Evolutionary conservation across 108 stramenopile genomes (phyloP).

Genomic region (Discostella stelligeroides): DNA sequence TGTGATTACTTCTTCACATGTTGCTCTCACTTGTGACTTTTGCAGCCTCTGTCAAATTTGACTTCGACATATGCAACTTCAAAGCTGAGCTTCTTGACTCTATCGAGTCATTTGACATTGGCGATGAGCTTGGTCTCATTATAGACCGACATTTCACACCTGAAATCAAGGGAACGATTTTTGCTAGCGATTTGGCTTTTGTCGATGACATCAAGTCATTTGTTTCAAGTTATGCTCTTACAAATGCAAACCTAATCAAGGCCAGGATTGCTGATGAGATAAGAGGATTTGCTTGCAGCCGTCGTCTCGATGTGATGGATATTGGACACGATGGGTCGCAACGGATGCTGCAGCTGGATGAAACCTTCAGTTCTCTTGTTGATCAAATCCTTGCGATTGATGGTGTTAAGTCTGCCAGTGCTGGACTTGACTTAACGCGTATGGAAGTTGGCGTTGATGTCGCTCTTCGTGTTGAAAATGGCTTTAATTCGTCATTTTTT

Average conservation of each 20-base stretch:
- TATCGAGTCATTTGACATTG: slow-evolving; percentile 10
- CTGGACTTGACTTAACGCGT: slow-evolving; percentile 20
- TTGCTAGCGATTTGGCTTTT: neutral
- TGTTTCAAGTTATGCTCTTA: slow-evolving; percentile 9
- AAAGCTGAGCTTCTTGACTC: slow-evolving; percentile 12
- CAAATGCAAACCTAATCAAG: slow-evolving; percentile 1
- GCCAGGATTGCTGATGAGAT: neutral
- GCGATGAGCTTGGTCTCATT: slow-evolving; percentile 19
- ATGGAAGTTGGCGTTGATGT: slow-evolving; percentile 28
- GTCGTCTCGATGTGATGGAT: slow-evolving; percentile 10
- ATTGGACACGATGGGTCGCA: slow-evolving; percentile 10
- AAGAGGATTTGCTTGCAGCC: neutral
- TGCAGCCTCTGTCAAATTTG: slow-evolving; percentile 24
- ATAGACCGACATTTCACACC: slow-evolving; percentile 20
- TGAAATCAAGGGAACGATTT: neutral
- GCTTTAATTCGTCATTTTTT: slow-evolving; percentile 15
- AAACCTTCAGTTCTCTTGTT: slow-evolving; percentile 1
- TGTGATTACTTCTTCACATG: neutral
- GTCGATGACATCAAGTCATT: slow-evolving; percentile 16
- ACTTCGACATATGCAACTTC: slow-evolving; percentile 30
- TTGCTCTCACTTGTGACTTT: neutral
- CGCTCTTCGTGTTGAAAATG: slow-evolving; percentile 10
- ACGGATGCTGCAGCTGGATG: slow-evolving; percentile 7
- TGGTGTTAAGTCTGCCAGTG: slow-evolving; percentile 3
- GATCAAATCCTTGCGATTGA: neutral